A percentile compares a stretch with the other conserved stretches of the same genome.
Conservation (phyloP, 2,329 filamentous ascomycete species). For the Neofusicoccum cordaticola region DNA sequence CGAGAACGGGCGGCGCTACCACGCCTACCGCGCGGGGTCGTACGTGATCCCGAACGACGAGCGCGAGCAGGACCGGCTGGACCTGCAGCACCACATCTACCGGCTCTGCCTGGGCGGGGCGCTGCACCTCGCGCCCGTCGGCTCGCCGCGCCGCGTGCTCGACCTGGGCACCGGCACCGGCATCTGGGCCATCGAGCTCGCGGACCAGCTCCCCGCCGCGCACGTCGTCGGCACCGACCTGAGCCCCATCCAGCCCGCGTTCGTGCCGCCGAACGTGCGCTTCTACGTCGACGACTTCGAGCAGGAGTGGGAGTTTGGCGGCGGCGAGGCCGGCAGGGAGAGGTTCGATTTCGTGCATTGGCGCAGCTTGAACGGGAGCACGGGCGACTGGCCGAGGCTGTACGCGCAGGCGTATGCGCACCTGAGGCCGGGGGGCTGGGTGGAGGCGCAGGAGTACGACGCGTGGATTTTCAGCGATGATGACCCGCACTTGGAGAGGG, state of each 20-base stretch:
- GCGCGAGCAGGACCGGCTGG: slow-evolving; percentile 11
- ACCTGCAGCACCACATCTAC: slow-evolving; percentile 7
- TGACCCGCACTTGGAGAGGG: no score
- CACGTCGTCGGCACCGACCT: slow-evolving; percentile 33
- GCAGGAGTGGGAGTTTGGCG: slow-evolving; percentile 54
- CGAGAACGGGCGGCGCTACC: slow-evolving; percentile 18
- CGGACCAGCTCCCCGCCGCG: slow-evolving; percentile 32
- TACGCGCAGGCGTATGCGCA: slow-evolving; percentile 40
- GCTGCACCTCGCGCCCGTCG: slow-evolving; percentile 24
- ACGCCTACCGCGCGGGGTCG: background rate
- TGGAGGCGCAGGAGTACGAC: slow-evolving; percentile 47
- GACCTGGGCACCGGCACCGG: slow-evolving; percentile 34
- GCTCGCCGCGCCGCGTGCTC: slow-evolving; percentile 20
- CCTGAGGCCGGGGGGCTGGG: slow-evolving; percentile 50
- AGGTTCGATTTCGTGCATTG: slow-evolving; percentile 58
- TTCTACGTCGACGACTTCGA: slow-evolving; percentile 36
- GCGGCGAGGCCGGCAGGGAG: no score
- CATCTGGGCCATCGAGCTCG: slow-evolving; percentile 35
- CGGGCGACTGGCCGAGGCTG: slow-evolving; percentile 54
- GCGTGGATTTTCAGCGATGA: no score
- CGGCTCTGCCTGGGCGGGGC: background rate
- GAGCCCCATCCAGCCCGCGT: slow-evolving; percentile 22
- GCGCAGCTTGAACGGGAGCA: slow-evolving; percentile 50
- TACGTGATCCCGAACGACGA: slow-evolving; percentile 24
- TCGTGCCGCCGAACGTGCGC: slow-evolving; percentile 19